phyloP scores from a whole-genome alignment of 2,329 filamentous ascomycete species.

The Ascocoryne sarcoides region DNA sequence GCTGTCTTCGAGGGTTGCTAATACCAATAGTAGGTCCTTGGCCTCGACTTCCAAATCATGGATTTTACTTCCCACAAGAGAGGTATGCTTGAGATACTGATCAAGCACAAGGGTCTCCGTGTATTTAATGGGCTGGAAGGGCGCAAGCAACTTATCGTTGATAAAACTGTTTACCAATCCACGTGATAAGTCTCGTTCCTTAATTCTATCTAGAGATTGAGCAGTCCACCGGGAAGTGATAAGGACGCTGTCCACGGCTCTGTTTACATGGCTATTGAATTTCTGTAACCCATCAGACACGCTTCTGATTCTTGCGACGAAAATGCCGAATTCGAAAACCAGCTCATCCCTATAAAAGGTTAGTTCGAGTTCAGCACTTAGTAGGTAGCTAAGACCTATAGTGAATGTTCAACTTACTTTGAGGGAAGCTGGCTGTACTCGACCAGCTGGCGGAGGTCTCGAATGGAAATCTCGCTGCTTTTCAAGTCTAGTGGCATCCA shows the following conservation, averaged over 20 bases:
- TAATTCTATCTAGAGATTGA: constrained; percentile 32
- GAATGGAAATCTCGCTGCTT: constrained; percentile 62
- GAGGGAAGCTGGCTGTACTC: constrained; percentile 59
- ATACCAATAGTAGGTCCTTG: constrained; percentile 54
- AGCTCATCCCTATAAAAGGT: constrained; percentile 53
- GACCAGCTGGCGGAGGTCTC: constrained; percentile 66
- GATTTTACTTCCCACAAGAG: constrained; percentile 62
- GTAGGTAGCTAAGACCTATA: constrained; percentile 10
- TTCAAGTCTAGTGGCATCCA: constrained; percentile 73
- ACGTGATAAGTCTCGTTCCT: constrained; percentile 20
- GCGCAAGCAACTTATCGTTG: constrained; percentile 40
- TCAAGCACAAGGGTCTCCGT: constrained; percentile 57
- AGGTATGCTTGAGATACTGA: constrained; percentile 67
- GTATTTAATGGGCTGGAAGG: constrained; percentile 53
- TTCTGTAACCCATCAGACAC: constrained; percentile 59
- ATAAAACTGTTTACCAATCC: constrained; percentile 34
- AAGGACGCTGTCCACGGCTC: constrained; percentile 65
- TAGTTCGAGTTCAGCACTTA: too few relatives aligned
- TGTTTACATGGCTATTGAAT: constrained; percentile 70
- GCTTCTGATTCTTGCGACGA: constrained; percentile 58
- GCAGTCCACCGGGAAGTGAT: constrained; percentile 69
- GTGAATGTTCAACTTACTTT: constrained; percentile 27
- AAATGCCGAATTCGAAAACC: constrained; percentile 66
- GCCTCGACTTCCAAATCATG: constrained; percentile 59
- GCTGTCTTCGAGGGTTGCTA: constrained; percentile 60